phyloP scores from a whole-genome alignment of 768 basidiomycete species.

The Tricholoma hemisulphureum region DNA sequence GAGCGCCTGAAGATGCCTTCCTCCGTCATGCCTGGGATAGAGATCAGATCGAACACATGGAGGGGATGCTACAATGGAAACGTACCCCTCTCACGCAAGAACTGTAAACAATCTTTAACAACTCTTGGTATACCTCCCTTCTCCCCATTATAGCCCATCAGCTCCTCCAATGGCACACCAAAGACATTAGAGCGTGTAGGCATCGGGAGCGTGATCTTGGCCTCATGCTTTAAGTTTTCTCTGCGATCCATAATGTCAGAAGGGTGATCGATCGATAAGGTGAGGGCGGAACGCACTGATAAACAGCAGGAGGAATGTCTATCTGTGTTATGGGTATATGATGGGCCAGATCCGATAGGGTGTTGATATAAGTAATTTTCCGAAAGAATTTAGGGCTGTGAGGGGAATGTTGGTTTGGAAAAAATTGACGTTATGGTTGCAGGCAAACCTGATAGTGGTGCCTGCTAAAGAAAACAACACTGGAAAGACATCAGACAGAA shows the following conservation, averaged over 20 bases:
- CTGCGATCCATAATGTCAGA: slow-evolving; percentile 33
- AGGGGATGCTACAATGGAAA: slow-evolving; percentile 13
- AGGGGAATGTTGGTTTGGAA: neutral
- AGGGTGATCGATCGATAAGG: neutral
- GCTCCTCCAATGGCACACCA: slow-evolving; percentile 75
- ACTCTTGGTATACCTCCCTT: slow-evolving; percentile 82
- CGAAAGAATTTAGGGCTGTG: slow-evolving; percentile 87
- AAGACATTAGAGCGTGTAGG: slow-evolving; percentile 64
- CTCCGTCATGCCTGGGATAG: slow-evolving; percentile 52
- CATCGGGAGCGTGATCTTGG: slow-evolving; percentile 63
- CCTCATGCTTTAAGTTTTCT: slow-evolving; percentile 78
- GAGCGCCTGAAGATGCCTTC: slow-evolving; percentile 86
- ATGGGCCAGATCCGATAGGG: slow-evolving; percentile 73
- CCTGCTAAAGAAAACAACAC: slow-evolving; percentile 89
- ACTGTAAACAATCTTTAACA: slow-evolving; percentile 72
- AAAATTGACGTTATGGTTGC: neutral
- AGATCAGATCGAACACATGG: neutral
- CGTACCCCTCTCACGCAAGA: slow-evolving; percentile 59
- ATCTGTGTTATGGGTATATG: slow-evolving; percentile 85
- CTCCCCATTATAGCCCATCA: slow-evolving; percentile 84
- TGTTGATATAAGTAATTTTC: slow-evolving; percentile 74
- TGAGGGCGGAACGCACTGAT: slow-evolving; percentile 55
- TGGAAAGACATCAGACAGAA: slow-evolving; percentile 29
- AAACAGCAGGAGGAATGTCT: slow-evolving; percentile 79
- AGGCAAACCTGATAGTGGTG: slow-evolving; percentile 71